A percentile compares a stretch with the other conserved stretches of the same genome.
These are phyloP conservation scores for Phytophthora boehmeriae DNA, from an alignment of 352 stramenopile species.

Conservation along the genomic window DNA sequence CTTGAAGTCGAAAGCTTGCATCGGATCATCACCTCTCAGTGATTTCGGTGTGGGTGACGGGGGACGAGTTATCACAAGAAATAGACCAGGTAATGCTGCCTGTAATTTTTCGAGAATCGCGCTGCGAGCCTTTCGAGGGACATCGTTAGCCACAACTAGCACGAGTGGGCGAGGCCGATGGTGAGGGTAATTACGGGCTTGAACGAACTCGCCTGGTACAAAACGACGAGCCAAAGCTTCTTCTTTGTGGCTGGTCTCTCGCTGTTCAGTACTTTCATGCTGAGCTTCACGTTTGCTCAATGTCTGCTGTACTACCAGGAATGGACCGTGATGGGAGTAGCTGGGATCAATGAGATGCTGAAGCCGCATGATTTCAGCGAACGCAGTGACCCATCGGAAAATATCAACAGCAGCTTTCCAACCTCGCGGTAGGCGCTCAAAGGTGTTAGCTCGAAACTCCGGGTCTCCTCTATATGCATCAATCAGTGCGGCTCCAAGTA, in stretches of 20 bases:
- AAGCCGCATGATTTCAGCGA: slow-evolving; percentile 45
- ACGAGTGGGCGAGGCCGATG: slow-evolving; percentile 62
- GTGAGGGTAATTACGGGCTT: slow-evolving; percentile 31
- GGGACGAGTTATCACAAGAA: slow-evolving; percentile 68
- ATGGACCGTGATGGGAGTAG: slow-evolving; percentile 4
- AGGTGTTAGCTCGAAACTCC: slow-evolving; percentile 56
- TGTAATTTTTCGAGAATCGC: slow-evolving; percentile 51
- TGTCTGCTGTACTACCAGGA: slow-evolving; percentile 44
- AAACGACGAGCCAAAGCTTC: slow-evolving; percentile 57
- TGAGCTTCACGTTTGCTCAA: slow-evolving; percentile 48
- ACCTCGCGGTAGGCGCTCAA: slow-evolving; percentile 46
- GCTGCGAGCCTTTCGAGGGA: slow-evolving; percentile 47
- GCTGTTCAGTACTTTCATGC: slow-evolving; percentile 48
- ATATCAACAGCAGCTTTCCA: slow-evolving; percentile 59
- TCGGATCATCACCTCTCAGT: slow-evolving; percentile 5
- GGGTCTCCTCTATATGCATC: slow-evolving; percentile 51
- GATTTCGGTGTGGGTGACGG: slow-evolving; percentile 12
- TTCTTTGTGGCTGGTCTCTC: slow-evolving; percentile 41
- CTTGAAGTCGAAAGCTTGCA: slow-evolving; percentile 36
- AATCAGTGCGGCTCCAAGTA: slow-evolving; percentile 46
- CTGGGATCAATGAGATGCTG: slow-evolving; percentile 50
- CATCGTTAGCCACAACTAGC: slow-evolving; percentile 70
- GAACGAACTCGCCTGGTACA: slow-evolving; percentile 55
- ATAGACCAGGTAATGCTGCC: slow-evolving; percentile 65
- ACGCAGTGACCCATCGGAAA: slow-evolving; percentile 60